Conservation (phyloP, 1,284 basidiomycete genomes). For the Trametes polyzona region DNA sequence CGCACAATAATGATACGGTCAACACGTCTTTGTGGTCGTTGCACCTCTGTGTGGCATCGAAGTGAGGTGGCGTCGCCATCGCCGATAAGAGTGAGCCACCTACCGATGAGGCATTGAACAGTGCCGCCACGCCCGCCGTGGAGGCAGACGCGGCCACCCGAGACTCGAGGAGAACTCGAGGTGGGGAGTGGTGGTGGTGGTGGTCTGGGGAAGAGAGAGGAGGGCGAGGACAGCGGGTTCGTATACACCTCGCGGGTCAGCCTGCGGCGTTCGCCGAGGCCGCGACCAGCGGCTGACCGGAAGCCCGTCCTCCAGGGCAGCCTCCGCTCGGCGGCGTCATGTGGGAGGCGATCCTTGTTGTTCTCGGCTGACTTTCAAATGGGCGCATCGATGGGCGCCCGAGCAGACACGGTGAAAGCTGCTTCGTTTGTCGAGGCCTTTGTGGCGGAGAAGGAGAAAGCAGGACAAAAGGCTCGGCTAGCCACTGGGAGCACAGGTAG, state of each 20-base stretch:
- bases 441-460: neutral
- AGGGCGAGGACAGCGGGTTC: neutral
- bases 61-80: neutral
- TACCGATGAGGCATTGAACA: neutral
- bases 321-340: neutral
- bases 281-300: neutral
- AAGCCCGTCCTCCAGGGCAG: neutral
- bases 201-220: slow-evolving; percentile 2
- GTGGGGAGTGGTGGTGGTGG: neutral
- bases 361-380: slow-evolving; percentile 8
- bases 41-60: neutral
- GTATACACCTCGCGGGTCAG: neutral
- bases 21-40: neutral
- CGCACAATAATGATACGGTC: too few species aligned
- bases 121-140: neutral
- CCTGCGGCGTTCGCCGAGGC: neutral
- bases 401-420: neutral
- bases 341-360: neutral
- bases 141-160: neutral
- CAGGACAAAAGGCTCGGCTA: neutral
- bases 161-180: neutral
- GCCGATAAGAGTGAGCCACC: neutral
- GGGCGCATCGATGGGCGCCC: slow-evolving; percentile 12
- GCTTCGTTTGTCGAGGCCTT: too few species aligned
- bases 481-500: neutral